phyloP scores from a whole-genome alignment of 352 stramenopile genomes.

The Phytophthora fragariaefolia region DNA sequence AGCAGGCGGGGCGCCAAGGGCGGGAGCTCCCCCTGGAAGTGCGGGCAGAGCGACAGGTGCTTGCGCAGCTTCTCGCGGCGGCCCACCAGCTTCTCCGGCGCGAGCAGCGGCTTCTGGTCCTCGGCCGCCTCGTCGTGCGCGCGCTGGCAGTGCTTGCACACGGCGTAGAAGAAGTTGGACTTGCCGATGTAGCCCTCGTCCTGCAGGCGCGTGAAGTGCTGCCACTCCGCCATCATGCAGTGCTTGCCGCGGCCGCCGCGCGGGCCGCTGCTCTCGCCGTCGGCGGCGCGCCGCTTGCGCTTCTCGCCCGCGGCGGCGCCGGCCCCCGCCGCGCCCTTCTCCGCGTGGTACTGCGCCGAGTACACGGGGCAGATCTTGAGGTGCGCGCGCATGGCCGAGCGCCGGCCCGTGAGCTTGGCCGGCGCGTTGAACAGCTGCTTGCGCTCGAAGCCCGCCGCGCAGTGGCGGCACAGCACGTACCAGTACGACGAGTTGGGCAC shows the following conservation, averaged over 20 bases:
- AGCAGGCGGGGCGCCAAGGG: conserved; percentile 47
- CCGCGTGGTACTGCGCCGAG: conserved; percentile 67
- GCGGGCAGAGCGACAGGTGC: conserved; percentile 60
- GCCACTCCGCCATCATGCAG: conserved; percentile 88
- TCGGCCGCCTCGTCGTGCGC: conserved; percentile 60
- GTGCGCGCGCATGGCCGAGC: conserved; percentile 79
- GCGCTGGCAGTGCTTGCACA: conserved; percentile 76
- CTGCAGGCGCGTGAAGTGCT: conserved; percentile 76
- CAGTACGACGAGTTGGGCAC: conserved; percentile 85
- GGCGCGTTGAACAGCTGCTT: conserved; percentile 72
- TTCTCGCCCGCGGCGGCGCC: conserved; percentile 38
- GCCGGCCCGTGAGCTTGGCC: conserved; percentile 66
- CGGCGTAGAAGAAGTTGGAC: conserved; percentile 80
- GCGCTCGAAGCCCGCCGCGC: conserved; percentile 59
- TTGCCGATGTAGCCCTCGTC: conserved; percentile 86
- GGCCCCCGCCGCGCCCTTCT: conserved; percentile 44
- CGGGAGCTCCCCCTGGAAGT: conserved; percentile 75
- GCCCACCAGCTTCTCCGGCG: conserved; percentile 74
- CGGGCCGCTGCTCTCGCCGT: conserved; percentile 39
- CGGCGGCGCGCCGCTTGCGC: conserved; percentile 55
- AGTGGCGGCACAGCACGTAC: conserved; percentile 85
- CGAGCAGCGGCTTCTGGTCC: conserved; percentile 59
- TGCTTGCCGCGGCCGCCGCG: conserved; percentile 70
- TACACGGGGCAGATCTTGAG: conserved; percentile 80
- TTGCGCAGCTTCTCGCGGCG: conserved; percentile 84